Base-by-base conservation (phyloP, 495 filamentous ascomycete genomes). In the Hypoxylon perforatum region DNA sequence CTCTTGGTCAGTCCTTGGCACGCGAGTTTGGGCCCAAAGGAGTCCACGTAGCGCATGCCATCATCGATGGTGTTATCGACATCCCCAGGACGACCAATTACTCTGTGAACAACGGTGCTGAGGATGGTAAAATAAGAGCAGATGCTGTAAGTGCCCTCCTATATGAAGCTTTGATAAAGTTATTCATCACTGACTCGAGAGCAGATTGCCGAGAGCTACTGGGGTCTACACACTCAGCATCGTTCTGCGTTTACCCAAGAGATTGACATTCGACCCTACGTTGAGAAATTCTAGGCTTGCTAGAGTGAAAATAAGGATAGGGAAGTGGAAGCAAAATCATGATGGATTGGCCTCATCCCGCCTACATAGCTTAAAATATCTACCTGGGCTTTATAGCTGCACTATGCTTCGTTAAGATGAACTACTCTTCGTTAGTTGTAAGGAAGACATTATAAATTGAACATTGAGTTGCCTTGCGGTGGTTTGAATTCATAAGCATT, bases 21-120 rank as follows among this genome's bases (percentile, higher is more conserved):
- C 84, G 89, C 57, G 94, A 98, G 76, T 98, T 96, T 73, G 92
- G 91, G 0, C 94, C 94, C 0, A 84, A 93, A 73, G 94, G 94
- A 3, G 85, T 98, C 8, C 94, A 98, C 77, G 90, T 98, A 4
- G 85, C 88, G 6, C 94, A 97, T 78, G 86, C 88, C 4, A 87
- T 97, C 57, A 87, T 97, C 57, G 93, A 97, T 73, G 93, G 92
- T 2, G 85, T 94, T 14, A 97, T 97, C 79, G 92, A 96, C 77
- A 92, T 91, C 46, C 90, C 91, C 2, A 76, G 86, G 55, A 92
- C 88, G 15, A 88, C 87, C 71, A 82, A 77, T 1, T 91, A 76
- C 63, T 70, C 72, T 3, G 83, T 86, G 47, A 89, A 90, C 57
- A 72, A 68, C n/a, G 83, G 81, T 0, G 78, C 75, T 11, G 76